Evolutionary conservation across 1,284 basidiomycete genomes (phyloP).

Genomic region (Microbotryomycetes sp.): DNA sequence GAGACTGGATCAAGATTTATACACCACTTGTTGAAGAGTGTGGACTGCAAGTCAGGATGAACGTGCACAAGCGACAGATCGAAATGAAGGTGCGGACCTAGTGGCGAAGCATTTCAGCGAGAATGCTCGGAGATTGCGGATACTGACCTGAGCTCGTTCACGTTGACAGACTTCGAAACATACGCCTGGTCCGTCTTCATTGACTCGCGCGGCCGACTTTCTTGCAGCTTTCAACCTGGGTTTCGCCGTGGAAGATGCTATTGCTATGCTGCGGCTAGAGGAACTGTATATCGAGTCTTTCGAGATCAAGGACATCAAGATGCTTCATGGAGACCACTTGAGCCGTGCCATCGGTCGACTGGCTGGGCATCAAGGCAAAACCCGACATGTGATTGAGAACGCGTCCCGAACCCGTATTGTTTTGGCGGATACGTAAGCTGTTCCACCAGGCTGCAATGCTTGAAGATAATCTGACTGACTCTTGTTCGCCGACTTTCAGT

Average conservation of each 20-base stretch:
- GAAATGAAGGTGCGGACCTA: constrained; percentile 69
- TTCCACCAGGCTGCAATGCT: too few relatives aligned
- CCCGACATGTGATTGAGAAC: constrained; percentile 98
- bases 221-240: constrained; percentile 91
- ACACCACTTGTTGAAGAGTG: constrained; percentile 91
- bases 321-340: constrained; percentile 91
- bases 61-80: constrained; percentile 75
- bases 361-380: constrained; percentile 95
- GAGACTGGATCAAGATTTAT: constrained; percentile 96
- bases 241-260: constrained; percentile 79
- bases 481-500: constrained; percentile 44
- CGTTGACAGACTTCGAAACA: constrained; percentile 77
- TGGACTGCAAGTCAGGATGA: constrained; percentile 93
- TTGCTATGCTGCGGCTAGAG: constrained; percentile 88
- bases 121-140: too few relatives aligned
- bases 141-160: too few relatives aligned
- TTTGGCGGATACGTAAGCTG: constrained; percentile 82
- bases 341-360: constrained; percentile 95
- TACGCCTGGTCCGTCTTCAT: constrained; percentile 48
- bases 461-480: neutral
- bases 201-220: constrained; percentile 98
- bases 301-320: constrained; percentile 97
- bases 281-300: constrained; percentile 75
- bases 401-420: constrained; percentile 91
- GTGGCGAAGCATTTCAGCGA: too few relatives aligned